Evolutionary conservation across 768 basidiomycete species (phyloP).

Genomic region (Leccinum barrowsii): DNA sequence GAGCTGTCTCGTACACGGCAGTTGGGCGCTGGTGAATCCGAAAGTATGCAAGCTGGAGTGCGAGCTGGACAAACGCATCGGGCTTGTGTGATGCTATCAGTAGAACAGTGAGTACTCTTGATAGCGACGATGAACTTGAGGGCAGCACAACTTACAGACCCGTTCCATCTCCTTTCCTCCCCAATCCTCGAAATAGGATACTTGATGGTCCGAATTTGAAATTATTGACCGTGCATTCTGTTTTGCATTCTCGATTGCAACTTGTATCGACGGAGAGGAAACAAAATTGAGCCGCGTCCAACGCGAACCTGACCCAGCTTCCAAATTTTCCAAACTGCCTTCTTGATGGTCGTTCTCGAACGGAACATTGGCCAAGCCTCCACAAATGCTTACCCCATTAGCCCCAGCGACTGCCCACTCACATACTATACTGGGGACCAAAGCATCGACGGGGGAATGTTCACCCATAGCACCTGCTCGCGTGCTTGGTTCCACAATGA

Average conservation of each 20-base stretch:
- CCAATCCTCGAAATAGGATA: slow-evolving; percentile 78
- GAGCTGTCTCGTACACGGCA: slow-evolving; percentile 90
- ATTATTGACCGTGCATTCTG: slow-evolving; percentile 55
- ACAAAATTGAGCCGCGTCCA: slow-evolving; percentile 77
- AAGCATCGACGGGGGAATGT: slow-evolving; percentile 86
- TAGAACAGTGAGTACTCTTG: not conserved
- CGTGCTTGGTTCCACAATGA: slow-evolving; percentile 82
- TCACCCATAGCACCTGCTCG: slow-evolving; percentile 87
- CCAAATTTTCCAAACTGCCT: slow-evolving; percentile 3
- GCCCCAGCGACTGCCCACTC: slow-evolving; percentile 66
- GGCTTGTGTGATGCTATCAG: slow-evolving; percentile 51
- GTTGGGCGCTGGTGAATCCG: slow-evolving; percentile 71
- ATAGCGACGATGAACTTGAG: not conserved
- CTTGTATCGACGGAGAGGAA: slow-evolving; percentile 52
- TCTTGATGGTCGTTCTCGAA: slow-evolving; percentile 8
- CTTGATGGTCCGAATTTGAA: slow-evolving; percentile 77
- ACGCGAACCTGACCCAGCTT: slow-evolving; percentile 17
- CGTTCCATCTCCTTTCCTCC: slow-evolving; percentile 86
- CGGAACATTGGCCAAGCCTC: slow-evolving; percentile 49
- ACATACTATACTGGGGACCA: slow-evolving; percentile 82
- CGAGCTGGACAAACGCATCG: slow-evolving; percentile 90
- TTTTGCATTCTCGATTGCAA: slow-evolving; percentile 58
- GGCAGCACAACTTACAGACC: slow-evolving; percentile 48
- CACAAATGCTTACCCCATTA: slow-evolving; percentile 25
- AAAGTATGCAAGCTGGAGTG: slow-evolving; percentile 89